A percentile compares a stretch with the other conserved stretches of the same genome.
Conservation (phyloP, 176 grass and related monocot genomes). For the Pharus latifolius region DNA sequence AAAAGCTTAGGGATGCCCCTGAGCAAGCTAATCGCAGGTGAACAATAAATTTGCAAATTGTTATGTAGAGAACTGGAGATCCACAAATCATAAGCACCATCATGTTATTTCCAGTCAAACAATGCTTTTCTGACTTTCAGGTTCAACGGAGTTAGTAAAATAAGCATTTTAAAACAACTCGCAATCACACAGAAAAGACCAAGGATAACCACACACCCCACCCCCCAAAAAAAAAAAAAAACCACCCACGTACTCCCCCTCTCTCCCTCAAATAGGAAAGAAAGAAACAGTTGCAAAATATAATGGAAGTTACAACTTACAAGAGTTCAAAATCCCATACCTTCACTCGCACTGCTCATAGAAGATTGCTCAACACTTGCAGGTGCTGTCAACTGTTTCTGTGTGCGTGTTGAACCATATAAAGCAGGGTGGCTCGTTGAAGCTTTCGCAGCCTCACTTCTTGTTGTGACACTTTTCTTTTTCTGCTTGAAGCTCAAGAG, state of each 20-base stretch:
- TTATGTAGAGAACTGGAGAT: no score
- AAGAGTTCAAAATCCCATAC: conserved; percentile 25
- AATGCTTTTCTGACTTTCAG: neutral
- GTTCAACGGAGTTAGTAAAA: neutral
- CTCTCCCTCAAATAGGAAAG: no score
- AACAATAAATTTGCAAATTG: neutral
- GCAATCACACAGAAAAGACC: neutral
- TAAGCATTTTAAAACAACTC: neutral
- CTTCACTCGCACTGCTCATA: conserved; percentile 7
- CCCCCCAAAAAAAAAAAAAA: neutral
- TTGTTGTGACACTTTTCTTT: conserved; percentile 51
- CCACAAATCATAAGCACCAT: neutral
- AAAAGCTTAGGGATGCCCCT: neutral
- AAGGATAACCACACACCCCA: no score
- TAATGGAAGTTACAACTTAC: neutral
- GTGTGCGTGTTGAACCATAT: conserved; percentile 20
- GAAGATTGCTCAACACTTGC: conserved; percentile 22
- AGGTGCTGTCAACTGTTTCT: conserved; percentile 29
- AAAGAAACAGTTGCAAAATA: no score
- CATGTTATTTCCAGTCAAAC: neutral
- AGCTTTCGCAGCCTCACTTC: conserved; percentile 30
- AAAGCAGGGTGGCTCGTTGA: conserved; percentile 20
- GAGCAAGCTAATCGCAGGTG: neutral
- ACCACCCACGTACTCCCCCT: no score
- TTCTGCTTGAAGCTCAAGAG: conserved; percentile 73